A percentile compares a stretch with the other conserved stretches of the same genome.
phyloP scores from a whole-genome alignment of 2,329 filamentous ascomycete species.

The Lachnellula hyalina region DNA sequence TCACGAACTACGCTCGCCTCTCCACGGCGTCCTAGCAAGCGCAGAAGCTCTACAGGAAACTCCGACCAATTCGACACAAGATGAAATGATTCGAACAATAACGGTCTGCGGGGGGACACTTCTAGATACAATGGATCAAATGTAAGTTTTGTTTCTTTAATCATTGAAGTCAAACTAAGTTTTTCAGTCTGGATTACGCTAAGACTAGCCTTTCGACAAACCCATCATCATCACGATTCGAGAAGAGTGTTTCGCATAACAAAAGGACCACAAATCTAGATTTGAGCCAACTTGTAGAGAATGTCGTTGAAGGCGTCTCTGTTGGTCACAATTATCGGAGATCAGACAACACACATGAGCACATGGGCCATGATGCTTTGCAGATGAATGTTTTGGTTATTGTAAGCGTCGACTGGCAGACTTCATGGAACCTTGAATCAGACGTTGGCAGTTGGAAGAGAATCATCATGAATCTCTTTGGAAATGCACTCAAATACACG shows the following conservation, averaged over 20 bases:
- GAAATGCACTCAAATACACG: conserved; percentile 59
- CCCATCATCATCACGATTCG: not conserved
- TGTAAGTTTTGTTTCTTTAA: conserved; percentile 34
- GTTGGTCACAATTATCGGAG: conserved; percentile 18
- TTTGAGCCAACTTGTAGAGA: conserved; percentile 20
- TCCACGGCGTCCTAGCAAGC: conserved; percentile 53
- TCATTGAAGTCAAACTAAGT: conserved; percentile 42
- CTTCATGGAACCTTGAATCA: conserved; percentile 46
- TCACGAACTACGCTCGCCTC: conserved; percentile 55
- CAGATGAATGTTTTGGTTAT: conserved; percentile 38
- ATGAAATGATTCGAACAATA: conserved; percentile 42
- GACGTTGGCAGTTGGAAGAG: conserved; percentile 45
- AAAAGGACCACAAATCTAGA: conserved; percentile 9
- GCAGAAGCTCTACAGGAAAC: conserved; percentile 47
- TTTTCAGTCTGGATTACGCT: conserved; percentile 30
- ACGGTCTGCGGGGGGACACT: conserved; percentile 45
- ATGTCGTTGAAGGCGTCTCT: conserved; percentile 22
- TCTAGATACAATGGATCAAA: conserved; percentile 47
- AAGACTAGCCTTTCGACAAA: conserved; percentile 12
- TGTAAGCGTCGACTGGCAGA: conserved; percentile 30
- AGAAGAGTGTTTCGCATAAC: too few relatives aligned
- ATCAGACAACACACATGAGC: not conserved
- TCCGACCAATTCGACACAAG: conserved; percentile 38
- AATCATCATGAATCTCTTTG: conserved; percentile 57
- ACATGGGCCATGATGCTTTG: not conserved